Evolutionary conservation across 805 yeast species (phyloP).

Genomic region (Lipomyces yamadae): DNA sequence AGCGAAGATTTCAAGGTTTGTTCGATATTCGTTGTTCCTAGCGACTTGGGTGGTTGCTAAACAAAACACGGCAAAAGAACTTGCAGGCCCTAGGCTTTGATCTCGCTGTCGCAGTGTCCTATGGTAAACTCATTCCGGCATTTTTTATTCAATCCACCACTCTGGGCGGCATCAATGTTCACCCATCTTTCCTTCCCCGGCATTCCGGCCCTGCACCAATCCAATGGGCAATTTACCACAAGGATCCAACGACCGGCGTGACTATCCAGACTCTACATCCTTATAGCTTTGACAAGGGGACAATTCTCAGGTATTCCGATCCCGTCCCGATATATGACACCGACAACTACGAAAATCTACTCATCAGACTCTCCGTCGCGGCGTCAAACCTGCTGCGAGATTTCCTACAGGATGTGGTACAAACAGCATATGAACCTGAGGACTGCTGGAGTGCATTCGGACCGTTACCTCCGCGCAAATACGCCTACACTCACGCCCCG

Average conservation of each 20-base stretch:
- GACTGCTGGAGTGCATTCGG: neutral
- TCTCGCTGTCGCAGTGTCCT: constrained; percentile 88
- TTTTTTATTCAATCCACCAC: constrained; percentile 54
- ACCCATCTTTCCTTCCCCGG: constrained; percentile 84
- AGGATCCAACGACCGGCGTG: constrained; percentile 73
- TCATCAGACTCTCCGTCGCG: constrained; percentile 56
- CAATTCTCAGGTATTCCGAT: constrained; percentile 62
- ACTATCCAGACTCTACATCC: constrained; percentile 92
- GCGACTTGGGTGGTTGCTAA: too few species aligned
- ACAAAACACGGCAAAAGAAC: neutral
- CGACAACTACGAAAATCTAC: constrained; percentile 56
- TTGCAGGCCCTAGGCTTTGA: constrained; percentile 49
- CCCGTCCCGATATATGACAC: constrained; percentile 49
- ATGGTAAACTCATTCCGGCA: constrained; percentile 78
- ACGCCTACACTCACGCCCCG: constrained; percentile 24
- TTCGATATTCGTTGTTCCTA: neutral
- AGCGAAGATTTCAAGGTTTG: constrained; percentile 47
- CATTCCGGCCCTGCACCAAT: constrained; percentile 90
- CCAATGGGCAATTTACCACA: constrained; percentile 73
- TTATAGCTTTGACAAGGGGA: constrained; percentile 79
- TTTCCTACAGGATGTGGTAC: constrained; percentile 55
- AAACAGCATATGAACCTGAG: constrained; percentile 36
- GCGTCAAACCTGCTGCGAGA: constrained; percentile 58
- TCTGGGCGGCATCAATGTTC: constrained; percentile 84
- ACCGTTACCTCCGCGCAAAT: neutral